Conservation (phyloP, 176 grass and related monocot genomes). For the Metroxylon sagu region DNA sequence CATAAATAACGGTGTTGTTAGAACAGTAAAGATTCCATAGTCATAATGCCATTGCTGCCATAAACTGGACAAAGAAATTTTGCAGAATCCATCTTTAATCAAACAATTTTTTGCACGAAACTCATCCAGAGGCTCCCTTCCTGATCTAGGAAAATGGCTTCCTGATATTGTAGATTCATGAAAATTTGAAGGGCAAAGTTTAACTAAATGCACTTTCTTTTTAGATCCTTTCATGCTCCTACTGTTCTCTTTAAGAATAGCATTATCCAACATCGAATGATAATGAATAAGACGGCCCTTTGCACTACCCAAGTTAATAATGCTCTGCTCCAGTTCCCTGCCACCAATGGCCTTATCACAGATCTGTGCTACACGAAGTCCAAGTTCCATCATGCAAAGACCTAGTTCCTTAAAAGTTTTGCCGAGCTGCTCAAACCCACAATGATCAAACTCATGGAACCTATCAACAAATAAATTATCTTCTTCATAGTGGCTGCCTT, state of each 20-base stretch:
- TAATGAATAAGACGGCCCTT: conserved; percentile 91
- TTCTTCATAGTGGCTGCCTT: background rate
- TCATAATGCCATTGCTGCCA: conserved; percentile 99
- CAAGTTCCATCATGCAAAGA: conserved; percentile 79
- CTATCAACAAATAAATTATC: background rate
- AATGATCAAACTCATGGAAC: conserved; percentile 5
- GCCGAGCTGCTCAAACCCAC: conserved; percentile 42
- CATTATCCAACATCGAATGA: conserved; percentile 58
- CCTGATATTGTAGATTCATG: background rate
- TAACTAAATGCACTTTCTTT: conserved; percentile 7
- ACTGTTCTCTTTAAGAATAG: conserved; percentile 37
- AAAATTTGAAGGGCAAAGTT: background rate
- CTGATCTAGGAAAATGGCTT: background rate
- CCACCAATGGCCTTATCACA: conserved; percentile 53
- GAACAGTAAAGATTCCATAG: conserved; percentile 71
- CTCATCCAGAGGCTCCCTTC: background rate
- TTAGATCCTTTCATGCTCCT: conserved; percentile 10
- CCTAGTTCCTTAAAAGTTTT: conserved; percentile 43
- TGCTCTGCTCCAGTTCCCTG: conserved; percentile 55
- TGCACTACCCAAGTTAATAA: conserved; percentile 47
- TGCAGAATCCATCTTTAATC: background rate
- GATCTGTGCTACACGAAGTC: conserved; percentile 48
- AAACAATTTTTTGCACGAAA: background rate
- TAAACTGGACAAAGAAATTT: conserved; percentile 26
- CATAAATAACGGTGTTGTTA: conserved; percentile 74